Conservation (phyloP, 2,329 filamentous ascomycete genomes). For the Fusarium buxicola region DNA sequence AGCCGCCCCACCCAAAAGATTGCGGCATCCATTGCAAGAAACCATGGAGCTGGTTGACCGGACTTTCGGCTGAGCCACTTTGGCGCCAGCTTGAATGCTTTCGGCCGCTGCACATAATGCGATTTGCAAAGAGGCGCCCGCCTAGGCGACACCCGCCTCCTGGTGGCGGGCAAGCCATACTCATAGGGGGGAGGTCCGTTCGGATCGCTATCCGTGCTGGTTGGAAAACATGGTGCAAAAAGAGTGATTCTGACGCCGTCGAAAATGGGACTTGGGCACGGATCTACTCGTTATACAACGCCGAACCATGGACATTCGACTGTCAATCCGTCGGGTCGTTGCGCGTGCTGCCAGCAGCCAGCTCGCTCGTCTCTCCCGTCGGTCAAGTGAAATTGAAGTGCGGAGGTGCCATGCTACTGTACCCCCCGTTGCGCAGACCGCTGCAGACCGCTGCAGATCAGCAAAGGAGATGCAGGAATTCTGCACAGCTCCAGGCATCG, state of each 20-base stretch:
- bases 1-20: slow-evolving; percentile 19
- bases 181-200: slow-evolving; percentile 23
- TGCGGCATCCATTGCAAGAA: slow-evolving; percentile 12
- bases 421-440: slow-evolving; percentile 32
- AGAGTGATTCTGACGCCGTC: slow-evolving; percentile 14
- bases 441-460: slow-evolving; percentile 34
- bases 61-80: slow-evolving; percentile 23
- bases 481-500: slow-evolving; percentile 24
- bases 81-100: slow-evolving; percentile 25
- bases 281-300: slow-evolving; percentile 25
- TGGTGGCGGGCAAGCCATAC: slow-evolving; percentile 34
- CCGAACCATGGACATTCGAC: slow-evolving; percentile 26
- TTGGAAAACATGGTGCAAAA: slow-evolving; percentile 23
- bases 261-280: slow-evolving; percentile 10
- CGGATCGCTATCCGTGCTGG: slow-evolving; percentile 16
- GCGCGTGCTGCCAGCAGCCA: slow-evolving; percentile 15
- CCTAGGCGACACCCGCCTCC: slow-evolving; percentile 26
- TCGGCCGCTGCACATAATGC: slow-evolving; percentile 14
- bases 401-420: slow-evolving; percentile 23
- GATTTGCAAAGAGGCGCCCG: slow-evolving; percentile 35
- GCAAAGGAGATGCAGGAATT: slow-evolving; percentile 34
- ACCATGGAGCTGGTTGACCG: slow-evolving; percentile 5
- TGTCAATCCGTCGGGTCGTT: slow-evolving; percentile 18
- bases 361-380: not conserved
- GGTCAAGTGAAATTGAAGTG: slow-evolving; percentile 18